Base-by-base conservation (phyloP, 1,284 basidiomycete genomes). In the Anthracocystis setariae region DNA sequence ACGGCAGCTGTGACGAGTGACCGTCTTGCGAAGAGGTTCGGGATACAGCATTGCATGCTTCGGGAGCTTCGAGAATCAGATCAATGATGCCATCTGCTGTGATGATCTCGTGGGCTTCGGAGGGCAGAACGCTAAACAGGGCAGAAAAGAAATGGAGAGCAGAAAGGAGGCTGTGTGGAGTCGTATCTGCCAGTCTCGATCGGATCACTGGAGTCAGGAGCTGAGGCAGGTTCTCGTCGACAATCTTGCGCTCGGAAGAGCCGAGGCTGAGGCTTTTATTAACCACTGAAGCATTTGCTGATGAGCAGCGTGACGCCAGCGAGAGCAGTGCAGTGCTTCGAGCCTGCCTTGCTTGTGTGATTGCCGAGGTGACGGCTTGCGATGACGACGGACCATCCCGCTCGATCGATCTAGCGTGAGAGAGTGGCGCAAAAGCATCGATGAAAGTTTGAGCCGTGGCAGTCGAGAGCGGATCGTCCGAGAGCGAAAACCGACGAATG, bases 401-500 rank as follows among this genome's bases (percentile, higher is more conserved):
- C 25, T 43, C 20, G 20, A 5, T 8, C 2, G 2, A 29, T 8
- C 7, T 38, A 24, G 59, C 25, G 39, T 62, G 43, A 20, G 46
- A 58, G 38, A 68, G 50, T 4, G 65, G 65, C 17, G 39, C 50
- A 24, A 71, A 71, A 17, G 62, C 62, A 55, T 62, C 62, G 39
- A 71, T 44, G 27, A 65, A 66, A 8, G 52, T 50, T 3, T 71
- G 40, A 23, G 58, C 68, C n/a, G 55, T 65, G 13, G 62, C 46
- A n/a, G 68, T 71, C 5, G 62, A 65, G 9, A 71, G 39, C 40
- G 68, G 68, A 25, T 71, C 68, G 25, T 53, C 58, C 40, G 58
- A 65, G n/a, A 71, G 25, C 12, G 68, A 57, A 32, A 66, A 62
- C 33, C 43, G 52, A n/a, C 46, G 40, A 18, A 71, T 54, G 18